Evolutionary conservation across 176 grass and related monocot genomes (phyloP).

Genomic region (Cocos nucifera): DNA sequence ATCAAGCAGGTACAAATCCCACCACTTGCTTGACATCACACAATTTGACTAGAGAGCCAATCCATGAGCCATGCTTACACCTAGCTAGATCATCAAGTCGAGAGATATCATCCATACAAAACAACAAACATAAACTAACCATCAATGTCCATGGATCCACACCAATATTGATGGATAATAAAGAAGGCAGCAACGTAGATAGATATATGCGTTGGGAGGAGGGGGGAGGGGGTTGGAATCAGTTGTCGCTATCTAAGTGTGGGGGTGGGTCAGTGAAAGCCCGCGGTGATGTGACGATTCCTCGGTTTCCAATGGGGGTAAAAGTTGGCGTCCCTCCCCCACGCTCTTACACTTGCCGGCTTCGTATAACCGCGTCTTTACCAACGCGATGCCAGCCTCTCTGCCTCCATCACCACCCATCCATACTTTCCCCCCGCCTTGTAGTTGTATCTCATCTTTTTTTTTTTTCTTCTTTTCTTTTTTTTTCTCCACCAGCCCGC

Average conservation of each 20-base stretch:
- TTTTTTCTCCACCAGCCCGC: too few relatives aligned
- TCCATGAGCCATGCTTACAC: too few relatives aligned
- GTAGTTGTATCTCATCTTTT: too few relatives aligned
- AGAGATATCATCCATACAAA: too few relatives aligned
- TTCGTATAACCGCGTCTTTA: slow-evolving; percentile 25
- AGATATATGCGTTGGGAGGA: not conserved
- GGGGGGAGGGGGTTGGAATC: slow-evolving; percentile 20
- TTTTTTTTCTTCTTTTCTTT: too few relatives aligned
- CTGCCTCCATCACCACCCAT: not conserved
- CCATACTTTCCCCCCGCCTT: not conserved
- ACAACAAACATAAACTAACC: too few relatives aligned
- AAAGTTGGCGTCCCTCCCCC: slow-evolving; percentile 32
- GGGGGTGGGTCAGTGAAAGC: slow-evolving; percentile 31
- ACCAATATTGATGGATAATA: not conserved
- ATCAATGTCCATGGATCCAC: slow-evolving; percentile 4
- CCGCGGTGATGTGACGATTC: slow-evolving; percentile 82
- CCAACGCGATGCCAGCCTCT: slow-evolving; percentile 1
- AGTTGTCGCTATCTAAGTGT: slow-evolving; percentile 43
- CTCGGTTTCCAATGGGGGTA: slow-evolving; percentile 73
- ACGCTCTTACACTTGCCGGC: slow-evolving; percentile 27
- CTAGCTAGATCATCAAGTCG: too few relatives aligned
- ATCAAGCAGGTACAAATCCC: too few relatives aligned
- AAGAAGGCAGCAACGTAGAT: not conserved
- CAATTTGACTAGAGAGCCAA: too few relatives aligned
- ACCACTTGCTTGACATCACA: too few relatives aligned